Evolutionary conservation across 306 rosid genomes (phyloP).

Genomic region (Acacia confusa): DNA sequence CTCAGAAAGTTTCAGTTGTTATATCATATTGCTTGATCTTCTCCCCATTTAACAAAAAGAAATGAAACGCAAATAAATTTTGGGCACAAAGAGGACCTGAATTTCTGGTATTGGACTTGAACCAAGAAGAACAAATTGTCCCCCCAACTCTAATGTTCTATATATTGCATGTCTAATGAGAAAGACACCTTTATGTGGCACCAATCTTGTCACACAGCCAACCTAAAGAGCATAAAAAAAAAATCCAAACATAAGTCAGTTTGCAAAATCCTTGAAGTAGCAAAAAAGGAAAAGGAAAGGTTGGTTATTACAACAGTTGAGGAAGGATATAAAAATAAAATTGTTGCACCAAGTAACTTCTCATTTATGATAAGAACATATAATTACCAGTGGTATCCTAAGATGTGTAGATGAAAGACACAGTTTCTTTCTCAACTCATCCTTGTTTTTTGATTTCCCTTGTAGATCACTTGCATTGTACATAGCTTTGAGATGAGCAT

Average conservation of each 20-base stretch:
- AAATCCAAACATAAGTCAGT: neutral
- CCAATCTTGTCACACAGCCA: neutral
- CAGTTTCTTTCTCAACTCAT: constrained; percentile 30
- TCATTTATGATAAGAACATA: neutral
- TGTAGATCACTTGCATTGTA: neutral
- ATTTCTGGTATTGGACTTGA: neutral
- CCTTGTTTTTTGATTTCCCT: neutral
- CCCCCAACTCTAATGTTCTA: neutral
- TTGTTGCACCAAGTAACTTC: neutral
- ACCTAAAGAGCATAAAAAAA: neutral
- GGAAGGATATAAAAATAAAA: neutral
- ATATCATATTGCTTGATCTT: neutral
- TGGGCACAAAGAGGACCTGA: neutral
- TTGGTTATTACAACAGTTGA: too few species aligned
- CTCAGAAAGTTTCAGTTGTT: neutral
- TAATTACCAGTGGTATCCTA: neutral
- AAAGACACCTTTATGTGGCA: neutral
- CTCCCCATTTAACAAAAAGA: neutral
- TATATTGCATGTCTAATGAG: neutral
- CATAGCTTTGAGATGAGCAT: neutral
- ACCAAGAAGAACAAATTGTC: constrained; percentile 4
- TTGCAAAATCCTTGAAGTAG: neutral
- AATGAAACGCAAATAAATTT: neutral
- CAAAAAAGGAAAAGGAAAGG: neutral
- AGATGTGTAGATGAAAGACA: constrained; percentile 44